phyloP scores from a whole-genome alignment of 495 filamentous ascomycete genomes.

The Xylaria longipes region DNA sequence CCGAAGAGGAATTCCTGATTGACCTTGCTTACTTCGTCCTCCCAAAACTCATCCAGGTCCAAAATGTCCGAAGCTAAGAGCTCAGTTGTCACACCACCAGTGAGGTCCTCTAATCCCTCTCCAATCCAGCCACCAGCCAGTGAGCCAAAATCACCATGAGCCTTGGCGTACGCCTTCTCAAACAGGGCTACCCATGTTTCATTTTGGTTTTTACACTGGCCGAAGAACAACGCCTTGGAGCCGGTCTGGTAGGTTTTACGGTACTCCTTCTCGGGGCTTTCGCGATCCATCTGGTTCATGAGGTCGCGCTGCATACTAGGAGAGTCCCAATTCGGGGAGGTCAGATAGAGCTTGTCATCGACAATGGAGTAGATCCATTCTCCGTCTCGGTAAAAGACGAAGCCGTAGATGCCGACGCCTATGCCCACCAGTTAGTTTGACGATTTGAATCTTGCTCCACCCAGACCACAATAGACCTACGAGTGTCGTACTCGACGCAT shows the following conservation, averaged over 20 bases:
- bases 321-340: constrained; percentile 79
- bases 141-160: constrained; percentile 81
- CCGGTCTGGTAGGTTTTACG: constrained; percentile 78
- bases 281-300: constrained; percentile 63
- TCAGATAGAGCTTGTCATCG: constrained; percentile 80
- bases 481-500: constrained; percentile 78
- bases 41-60: constrained; percentile 90
- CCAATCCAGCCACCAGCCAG: constrained; percentile 87
- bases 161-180: constrained; percentile 96
- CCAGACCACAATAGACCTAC: constrained; percentile 30
- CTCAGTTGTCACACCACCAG: constrained; percentile 89
- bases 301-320: constrained; percentile 60
- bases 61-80: constrained; percentile 83
- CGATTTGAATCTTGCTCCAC: neutral
- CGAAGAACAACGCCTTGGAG: constrained; percentile 87
- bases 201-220: constrained; percentile 82
- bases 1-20: constrained; percentile 92
- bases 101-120: constrained; percentile 91
- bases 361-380: constrained; percentile 95
- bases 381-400: constrained; percentile 93
- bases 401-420: constrained; percentile 89
- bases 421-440: constrained; percentile 18
- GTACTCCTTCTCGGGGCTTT: constrained; percentile 77
- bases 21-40: constrained; percentile 81
- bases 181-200: constrained; percentile 95